Conservation (phyloP, 116 monocot genomes). For the Trichopus zeylanicus region DNA sequence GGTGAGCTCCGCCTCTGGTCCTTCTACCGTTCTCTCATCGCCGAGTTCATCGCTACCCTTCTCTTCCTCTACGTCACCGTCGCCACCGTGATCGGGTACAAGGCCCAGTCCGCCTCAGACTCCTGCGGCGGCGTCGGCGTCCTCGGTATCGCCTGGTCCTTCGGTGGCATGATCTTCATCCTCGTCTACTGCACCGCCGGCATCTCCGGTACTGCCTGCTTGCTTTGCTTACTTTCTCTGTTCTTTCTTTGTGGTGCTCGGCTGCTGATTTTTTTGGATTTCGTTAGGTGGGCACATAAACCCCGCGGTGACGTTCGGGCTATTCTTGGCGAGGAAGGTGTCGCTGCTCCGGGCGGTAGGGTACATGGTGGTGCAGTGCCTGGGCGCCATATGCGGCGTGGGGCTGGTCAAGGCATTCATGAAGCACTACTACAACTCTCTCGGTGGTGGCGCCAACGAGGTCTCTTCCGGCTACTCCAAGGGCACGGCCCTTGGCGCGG, state of each 20-base stretch:
- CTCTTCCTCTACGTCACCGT: not conserved
- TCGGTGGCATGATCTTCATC: constrained; percentile 74
- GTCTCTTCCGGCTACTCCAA: not conserved
- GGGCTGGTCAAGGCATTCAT: not conserved
- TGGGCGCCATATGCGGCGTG: not conserved
- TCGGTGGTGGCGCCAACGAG: not conserved
- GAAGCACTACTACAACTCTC: not conserved
- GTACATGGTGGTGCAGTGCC: too few species aligned
- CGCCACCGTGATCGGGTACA: constrained; percentile 4
- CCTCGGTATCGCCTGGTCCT: constrained; percentile 74
- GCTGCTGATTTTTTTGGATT: too few species aligned
- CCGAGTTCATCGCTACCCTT: not conserved
- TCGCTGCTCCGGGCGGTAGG: not conserved
- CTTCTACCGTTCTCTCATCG: not conserved
- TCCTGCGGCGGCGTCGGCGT: constrained; percentile 50
- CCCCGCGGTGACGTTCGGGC: too few species aligned
- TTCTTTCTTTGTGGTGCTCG: too few species aligned
- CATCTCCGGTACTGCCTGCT: too few species aligned
- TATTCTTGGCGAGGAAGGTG: not conserved
- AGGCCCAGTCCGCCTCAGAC: not conserved
- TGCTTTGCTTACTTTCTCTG: too few species aligned
- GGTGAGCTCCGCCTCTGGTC: constrained; percentile 20
- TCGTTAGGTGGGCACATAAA: too few species aligned
- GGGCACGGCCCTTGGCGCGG: not conserved
- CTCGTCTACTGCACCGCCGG: constrained; percentile 81